phyloP scores from a whole-genome alignment of 2,329 filamentous ascomycete species.

The Spiromastix sp. region DNA sequence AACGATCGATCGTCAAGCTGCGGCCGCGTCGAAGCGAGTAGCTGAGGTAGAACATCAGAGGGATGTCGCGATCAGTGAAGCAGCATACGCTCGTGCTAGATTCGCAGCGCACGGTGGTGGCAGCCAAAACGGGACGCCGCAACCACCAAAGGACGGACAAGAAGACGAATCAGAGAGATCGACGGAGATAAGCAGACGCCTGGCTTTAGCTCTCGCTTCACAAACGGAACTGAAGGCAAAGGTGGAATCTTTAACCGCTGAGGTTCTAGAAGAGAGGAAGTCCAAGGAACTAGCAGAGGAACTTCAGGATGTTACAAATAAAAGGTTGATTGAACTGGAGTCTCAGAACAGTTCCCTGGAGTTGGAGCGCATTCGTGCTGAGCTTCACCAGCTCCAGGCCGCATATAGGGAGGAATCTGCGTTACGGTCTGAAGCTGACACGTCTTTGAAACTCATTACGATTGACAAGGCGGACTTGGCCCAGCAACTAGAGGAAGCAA shows the following conservation, averaged over 20 bases:
- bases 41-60: conserved; percentile 91
- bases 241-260: conserved; percentile 56
- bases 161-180: conserved; percentile 59
- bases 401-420: conserved; percentile 72
- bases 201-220: conserved; percentile 68
- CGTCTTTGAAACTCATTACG: conserved; percentile 62
- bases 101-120: conserved; percentile 66
- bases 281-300: conserved; percentile 81
- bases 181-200: conserved; percentile 66
- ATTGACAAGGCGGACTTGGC: conserved; percentile 78
- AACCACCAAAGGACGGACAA: conserved; percentile 42
- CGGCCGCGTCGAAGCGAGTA: conserved; percentile 76
- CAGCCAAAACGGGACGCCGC: conserved; percentile 51
- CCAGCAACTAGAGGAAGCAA: conserved; percentile 55
- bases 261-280: conserved; percentile 71
- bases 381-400: conserved; percentile 70
- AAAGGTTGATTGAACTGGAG: conserved; percentile 74
- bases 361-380: conserved; percentile 72
- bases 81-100: conserved; percentile 88
- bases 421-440: conserved; percentile 64
- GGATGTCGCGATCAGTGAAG: conserved; percentile 88
- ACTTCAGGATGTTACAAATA: conserved; percentile 69
- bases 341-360: conserved; percentile 74
- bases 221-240: conserved; percentile 75
- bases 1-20: conserved; percentile 79